Evolutionary conservation across 1,139 yeast genomes (phyloP).

Genomic region (Blastobotrys arbuscula): DNA sequence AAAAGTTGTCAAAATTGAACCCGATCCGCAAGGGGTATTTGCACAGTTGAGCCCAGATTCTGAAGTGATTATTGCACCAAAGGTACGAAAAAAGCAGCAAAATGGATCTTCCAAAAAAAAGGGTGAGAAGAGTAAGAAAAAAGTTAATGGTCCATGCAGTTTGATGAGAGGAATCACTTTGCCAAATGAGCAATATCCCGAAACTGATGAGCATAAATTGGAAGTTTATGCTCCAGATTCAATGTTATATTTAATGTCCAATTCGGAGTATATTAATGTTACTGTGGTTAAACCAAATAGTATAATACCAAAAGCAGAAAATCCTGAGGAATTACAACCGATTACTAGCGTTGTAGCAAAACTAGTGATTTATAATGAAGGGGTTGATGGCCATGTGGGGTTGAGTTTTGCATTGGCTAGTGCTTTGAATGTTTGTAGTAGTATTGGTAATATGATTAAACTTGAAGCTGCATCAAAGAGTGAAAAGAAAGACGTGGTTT

Average conservation of each 20-base stretch:
- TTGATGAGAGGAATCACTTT: conserved; percentile 52
- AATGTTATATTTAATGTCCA: conserved; percentile 33
- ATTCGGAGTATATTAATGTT: conserved; percentile 50
- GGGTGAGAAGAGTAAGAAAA: conserved; percentile 8
- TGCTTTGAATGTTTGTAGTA: conserved; percentile 47
- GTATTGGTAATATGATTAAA: conserved; percentile 51
- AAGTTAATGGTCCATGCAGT: conserved; percentile 34
- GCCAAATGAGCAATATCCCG: conserved; percentile 39
- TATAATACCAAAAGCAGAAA: conserved; percentile 9
- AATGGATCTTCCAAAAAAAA: conserved; percentile 10
- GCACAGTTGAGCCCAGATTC: conserved; percentile 68
- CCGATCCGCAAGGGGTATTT: conserved; percentile 34
- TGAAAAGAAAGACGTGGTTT: conserved; percentile 27
- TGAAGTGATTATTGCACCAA: conserved; percentile 82
- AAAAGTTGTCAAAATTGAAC: conserved; percentile 57
- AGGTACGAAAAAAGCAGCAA: conserved; percentile 41
- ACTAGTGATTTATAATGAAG: conserved; percentile 38
- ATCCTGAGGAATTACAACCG: conserved; percentile 19
- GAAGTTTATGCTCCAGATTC: conserved; percentile 37
- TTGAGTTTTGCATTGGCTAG: conserved; percentile 53
- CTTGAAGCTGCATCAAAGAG: conserved; percentile 42
- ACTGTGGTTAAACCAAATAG: conserved; percentile 41
- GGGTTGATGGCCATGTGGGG: conserved; percentile 47
- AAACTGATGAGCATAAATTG: conserved; percentile 11
- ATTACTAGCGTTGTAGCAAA: conserved; percentile 50